Conservation (phyloP, 2,329 filamentous ascomycete genomes). For the Davidsoniella australis region DNA sequence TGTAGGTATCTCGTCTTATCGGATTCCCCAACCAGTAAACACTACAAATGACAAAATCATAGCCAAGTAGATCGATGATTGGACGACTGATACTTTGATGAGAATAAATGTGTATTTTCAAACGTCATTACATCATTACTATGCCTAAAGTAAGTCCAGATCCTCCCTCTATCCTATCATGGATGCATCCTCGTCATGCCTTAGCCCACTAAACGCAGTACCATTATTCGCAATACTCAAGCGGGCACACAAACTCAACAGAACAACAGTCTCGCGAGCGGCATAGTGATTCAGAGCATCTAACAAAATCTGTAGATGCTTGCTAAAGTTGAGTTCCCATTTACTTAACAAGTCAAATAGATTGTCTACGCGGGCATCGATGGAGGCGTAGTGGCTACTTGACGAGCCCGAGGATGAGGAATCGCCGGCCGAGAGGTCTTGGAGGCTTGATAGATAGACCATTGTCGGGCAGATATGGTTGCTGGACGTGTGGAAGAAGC, state of each 20-base stretch:
- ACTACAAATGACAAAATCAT: no score
- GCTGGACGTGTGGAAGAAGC: slow-evolving; percentile 36
- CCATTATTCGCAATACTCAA: slow-evolving; percentile 70
- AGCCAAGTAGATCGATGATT: background rate
- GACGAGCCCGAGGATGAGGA: slow-evolving; percentile 20
- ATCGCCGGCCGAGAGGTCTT: slow-evolving; percentile 25
- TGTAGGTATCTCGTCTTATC: no score
- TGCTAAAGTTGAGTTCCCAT: slow-evolving; percentile 84
- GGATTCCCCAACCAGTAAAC: no score
- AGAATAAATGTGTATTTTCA: background rate
- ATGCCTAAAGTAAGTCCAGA: background rate
- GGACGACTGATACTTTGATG: background rate
- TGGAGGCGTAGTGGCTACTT: slow-evolving; percentile 21
- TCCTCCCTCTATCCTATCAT: slow-evolving; percentile 1
- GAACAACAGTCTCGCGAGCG: slow-evolving; percentile 87
- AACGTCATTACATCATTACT: background rate
- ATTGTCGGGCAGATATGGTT: slow-evolving; percentile 44
- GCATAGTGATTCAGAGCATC: slow-evolving; percentile 95
- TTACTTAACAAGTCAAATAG: slow-evolving; percentile 75
- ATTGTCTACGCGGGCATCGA: slow-evolving; percentile 45
- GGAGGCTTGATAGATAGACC: slow-evolving; percentile 37
- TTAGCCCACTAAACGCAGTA: slow-evolving; percentile 43
- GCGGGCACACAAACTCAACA: slow-evolving; percentile 72
- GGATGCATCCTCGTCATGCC: slow-evolving; percentile 33
- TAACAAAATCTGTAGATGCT: slow-evolving; percentile 82